Evolutionary conservation across 345 rosid genomes (phyloP), one percentile per base, ranked within the genome.

Genomic region (Eucalyptus viminalis): DNA sequence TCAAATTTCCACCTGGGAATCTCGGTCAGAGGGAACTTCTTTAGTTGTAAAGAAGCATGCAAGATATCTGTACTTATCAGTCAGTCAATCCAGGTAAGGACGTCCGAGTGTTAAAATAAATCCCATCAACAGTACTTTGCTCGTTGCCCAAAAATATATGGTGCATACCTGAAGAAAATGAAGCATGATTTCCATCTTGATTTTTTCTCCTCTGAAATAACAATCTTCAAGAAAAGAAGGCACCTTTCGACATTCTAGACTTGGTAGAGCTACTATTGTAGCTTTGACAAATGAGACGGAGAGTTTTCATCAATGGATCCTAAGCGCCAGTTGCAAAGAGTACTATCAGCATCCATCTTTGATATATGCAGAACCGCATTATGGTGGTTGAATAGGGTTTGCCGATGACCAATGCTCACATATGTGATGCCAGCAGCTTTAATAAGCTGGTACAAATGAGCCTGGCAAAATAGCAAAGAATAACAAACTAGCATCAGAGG

Each of bases 331-430:
- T 97, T 96, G 34, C 90, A 45, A 88, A 90, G 90, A 49, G 50
- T 49, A 87, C 92, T 91, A 88, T 88, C 87, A 8, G 93, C 88
- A 91, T 95, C 95, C 69, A 92, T 95, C 19, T 96, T 89, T 87
- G 97, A 90, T 91, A 97, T 95, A 54, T 86, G 92, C 37, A 97
- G 91, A 86, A 96, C 90, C 91, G 86, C 94, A 49, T 62, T 89
- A 86, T 97, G 99, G 81, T 94, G 92, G 86, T 92, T 91, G 86
- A 87, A 92, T 49, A 97, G 94, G 87, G 97, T 96, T 89, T 92
- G 92, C 37, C 99, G 94, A 89, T 97, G 99, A 87, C 99, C 99
- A 69, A 97, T 76, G 92, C 99, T 97, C 56, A 97, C 86, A 92
- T 94, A 97, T 37, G 99, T 95, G 88, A 96, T 94, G 88, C 96